These are phyloP conservation scores for Tuctoria greenei DNA, from an alignment of 176 grass and related monocot genomes.

Conservation along the genomic window DNA sequence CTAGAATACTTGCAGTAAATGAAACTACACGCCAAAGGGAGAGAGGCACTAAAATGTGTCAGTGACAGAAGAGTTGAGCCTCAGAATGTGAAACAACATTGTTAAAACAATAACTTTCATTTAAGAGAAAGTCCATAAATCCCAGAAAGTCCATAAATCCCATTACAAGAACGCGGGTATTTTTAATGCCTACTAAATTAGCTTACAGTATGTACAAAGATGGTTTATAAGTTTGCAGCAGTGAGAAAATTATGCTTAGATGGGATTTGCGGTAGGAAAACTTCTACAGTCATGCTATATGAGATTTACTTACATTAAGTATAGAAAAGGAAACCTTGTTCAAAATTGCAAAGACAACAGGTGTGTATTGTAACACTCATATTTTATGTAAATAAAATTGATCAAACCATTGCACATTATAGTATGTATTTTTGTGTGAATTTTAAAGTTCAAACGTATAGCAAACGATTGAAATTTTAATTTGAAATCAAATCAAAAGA, in stretches of 20 bases:
- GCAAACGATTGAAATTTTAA: too few species aligned
- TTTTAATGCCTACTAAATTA: not conserved
- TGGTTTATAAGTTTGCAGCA: not conserved
- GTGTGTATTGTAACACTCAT: too few species aligned
- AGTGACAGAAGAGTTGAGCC: not conserved
- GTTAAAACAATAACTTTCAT: not conserved
- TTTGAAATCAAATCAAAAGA: too few species aligned
- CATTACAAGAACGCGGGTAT: not conserved
- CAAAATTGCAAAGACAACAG: not conserved
- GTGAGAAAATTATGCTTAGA: not conserved
- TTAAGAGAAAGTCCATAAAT: not conserved
- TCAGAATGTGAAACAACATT: not conserved
- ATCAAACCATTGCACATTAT: too few species aligned
- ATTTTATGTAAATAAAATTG: too few species aligned
- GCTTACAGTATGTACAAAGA: not conserved
- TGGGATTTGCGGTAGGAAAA: not conserved
- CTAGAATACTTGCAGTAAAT: not conserved
- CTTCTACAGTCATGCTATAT: not conserved
- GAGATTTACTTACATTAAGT: not conserved
- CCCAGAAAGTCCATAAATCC: conserved; percentile 1
- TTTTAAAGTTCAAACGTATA: too few species aligned
- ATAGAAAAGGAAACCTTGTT: not conserved
- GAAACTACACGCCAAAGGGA: not conserved
- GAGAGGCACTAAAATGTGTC: not conserved
- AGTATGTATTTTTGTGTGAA: too few species aligned